Evolutionary conservation across 495 filamentous ascomycete species (phyloP).

Genomic region (Pseudevernia furfuracea): DNA sequence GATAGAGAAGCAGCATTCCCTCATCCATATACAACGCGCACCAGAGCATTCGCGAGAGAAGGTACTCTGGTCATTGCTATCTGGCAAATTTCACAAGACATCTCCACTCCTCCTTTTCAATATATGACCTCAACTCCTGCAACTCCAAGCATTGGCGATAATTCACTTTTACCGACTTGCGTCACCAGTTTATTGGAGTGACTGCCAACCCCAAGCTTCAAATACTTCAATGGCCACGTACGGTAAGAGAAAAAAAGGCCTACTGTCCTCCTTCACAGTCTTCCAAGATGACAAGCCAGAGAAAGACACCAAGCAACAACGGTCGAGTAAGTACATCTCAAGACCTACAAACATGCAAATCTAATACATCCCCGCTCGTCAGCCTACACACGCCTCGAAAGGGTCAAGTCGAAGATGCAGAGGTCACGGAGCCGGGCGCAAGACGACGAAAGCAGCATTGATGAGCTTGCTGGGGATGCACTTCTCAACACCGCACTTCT

Average conservation of each 20-base stretch:
- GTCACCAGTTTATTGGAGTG: neutral
- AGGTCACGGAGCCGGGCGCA: constrained; percentile 14
- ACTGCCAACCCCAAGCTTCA: neutral
- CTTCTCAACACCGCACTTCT: constrained; percentile 28
- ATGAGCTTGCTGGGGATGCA: constrained; percentile 31
- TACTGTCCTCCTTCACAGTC: constrained; percentile 29
- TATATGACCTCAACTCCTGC: neutral
- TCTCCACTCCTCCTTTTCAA: neutral
- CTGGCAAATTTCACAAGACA: too few relatives aligned
- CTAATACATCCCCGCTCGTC: neutral
- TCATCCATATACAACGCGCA: neutral
- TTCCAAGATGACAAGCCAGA: constrained; percentile 26
- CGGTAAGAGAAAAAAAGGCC: constrained; percentile 27
- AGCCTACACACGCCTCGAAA: constrained; percentile 21
- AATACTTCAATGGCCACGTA: constrained; percentile 20
- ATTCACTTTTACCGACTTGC: neutral
- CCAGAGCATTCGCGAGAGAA: neutral
- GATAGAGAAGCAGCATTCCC: neutral
- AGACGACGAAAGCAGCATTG: constrained; percentile 26
- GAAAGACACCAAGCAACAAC: constrained; percentile 14
- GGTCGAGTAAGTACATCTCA: constrained; percentile 15
- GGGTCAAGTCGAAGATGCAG: constrained; percentile 17
- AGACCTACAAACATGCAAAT: neutral
- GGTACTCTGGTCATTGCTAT: neutral
- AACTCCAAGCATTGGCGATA: neutral